These are phyloP conservation scores for Colletotrichum sp. DNA, from an alignment of 2,329 filamentous ascomycete species.

Conservation along the genomic window DNA sequence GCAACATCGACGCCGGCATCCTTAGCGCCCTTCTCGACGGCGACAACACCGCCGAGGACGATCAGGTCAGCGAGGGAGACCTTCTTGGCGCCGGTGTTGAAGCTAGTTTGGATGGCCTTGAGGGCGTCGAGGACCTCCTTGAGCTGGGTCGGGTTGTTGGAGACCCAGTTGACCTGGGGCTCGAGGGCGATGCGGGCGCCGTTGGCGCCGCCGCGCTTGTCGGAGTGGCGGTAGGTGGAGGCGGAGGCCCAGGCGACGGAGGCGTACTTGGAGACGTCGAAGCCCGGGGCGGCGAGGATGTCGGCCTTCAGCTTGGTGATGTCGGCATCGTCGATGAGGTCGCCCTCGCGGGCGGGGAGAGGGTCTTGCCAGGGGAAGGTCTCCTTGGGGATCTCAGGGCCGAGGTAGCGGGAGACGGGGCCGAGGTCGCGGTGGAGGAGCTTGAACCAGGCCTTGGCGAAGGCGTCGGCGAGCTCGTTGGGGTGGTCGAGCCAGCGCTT, in stretches of 20 bases:
- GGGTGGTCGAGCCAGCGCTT: conserved; percentile 73
- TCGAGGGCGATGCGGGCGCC: conserved; percentile 77
- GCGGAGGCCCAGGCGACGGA: conserved; percentile 72
- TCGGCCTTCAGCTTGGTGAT: conserved; percentile 70
- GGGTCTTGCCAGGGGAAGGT: conserved; percentile 78
- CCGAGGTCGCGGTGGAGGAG: conserved; percentile 82
- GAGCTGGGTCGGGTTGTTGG: conserved; percentile 76
- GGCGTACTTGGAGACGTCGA: conserved; percentile 67
- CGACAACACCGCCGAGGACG: conserved; percentile 74
- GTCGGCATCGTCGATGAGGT: conserved; percentile 67
- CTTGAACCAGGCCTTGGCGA: conserved; percentile 83
- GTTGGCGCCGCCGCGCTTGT: conserved; percentile 86
- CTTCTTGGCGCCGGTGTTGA: conserved; percentile 70
- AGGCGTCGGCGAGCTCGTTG: conserved; percentile 71
- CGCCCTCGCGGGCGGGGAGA: conserved; percentile 63
- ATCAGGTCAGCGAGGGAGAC: conserved; percentile 82
- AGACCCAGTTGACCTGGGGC: conserved; percentile 74
- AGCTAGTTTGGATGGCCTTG: conserved; percentile 69
- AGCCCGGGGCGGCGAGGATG: conserved; percentile 65
- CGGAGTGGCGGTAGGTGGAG: conserved; percentile 74
- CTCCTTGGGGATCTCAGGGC: conserved; percentile 76
- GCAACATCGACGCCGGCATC: conserved; percentile 51
- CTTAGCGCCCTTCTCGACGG: conserved; percentile 72
- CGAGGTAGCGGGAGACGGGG: conserved; percentile 72
- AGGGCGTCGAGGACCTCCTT: conserved; percentile 65